Evolutionary conservation across 2,329 filamentous ascomycete species (phyloP).

Genomic region (Neoarthrinium moseri): DNA sequence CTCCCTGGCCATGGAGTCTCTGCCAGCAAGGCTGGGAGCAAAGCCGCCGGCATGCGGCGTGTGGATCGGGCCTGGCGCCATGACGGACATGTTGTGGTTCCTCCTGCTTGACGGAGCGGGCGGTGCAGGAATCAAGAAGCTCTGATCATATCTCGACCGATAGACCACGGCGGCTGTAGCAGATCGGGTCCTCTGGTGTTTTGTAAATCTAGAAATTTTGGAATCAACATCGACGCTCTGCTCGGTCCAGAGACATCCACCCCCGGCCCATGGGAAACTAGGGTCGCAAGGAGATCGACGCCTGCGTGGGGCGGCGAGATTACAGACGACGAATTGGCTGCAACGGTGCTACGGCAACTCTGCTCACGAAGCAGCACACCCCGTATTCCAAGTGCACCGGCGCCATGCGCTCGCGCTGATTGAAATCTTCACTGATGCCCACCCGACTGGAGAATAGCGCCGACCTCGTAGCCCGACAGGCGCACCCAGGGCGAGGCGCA

Average conservation of each 20-base stretch:
- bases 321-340: conserved; percentile 7
- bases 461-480: background rate
- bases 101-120: conserved; percentile 2
- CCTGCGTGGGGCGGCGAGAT: conserved; percentile 10
- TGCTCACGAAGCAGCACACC: too few species aligned
- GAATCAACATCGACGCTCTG: background rate
- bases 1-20: conserved; percentile 12
- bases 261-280: conserved; percentile 1
- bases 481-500: too few species aligned
- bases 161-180: conserved; percentile 17
- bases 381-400: too few species aligned
- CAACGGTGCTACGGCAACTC: background rate
- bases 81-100: conserved; percentile 17
- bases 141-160: conserved; percentile 20
- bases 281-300: conserved; percentile 5
- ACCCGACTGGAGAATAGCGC: background rate
- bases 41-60: conserved; percentile 13
- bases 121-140: conserved; percentile 17
- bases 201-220: conserved; percentile 16
- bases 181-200: conserved; percentile 24
- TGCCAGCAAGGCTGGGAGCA: conserved; percentile 16
- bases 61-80: conserved; percentile 16
- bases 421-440: background rate
- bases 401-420: too few species aligned
- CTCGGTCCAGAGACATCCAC: background rate